Evolutionary conservation across 495 filamentous ascomycete genomes (phyloP).

Genomic region (Stereocaulon alpinum): DNA sequence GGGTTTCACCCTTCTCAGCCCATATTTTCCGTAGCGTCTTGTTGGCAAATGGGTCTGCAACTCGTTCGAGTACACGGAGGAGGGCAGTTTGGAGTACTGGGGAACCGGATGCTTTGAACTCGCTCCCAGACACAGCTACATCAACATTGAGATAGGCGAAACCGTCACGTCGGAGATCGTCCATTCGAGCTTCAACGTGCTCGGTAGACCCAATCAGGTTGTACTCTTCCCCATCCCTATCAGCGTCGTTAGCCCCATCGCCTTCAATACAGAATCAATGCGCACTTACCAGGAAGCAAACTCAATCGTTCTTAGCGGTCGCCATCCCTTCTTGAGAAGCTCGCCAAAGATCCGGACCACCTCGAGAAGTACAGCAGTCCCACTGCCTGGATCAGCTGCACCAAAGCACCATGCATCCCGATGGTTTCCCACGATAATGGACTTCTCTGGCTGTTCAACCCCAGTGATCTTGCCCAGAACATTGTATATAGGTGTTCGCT

Average conservation of each 20-base stretch:
- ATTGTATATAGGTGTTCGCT: conserved; percentile 82
- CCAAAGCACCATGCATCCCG: conserved; percentile 91
- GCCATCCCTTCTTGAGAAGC: conserved; percentile 64
- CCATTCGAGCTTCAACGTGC: conserved; percentile 65
- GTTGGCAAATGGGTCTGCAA: conserved; percentile 62
- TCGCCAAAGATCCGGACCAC: conserved; percentile 74
- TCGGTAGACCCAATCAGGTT: conserved; percentile 93
- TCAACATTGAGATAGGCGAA: conserved; percentile 90
- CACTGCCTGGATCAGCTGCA: conserved; percentile 73
- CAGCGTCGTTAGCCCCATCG: not conserved
- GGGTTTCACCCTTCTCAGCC: conserved; percentile 48
- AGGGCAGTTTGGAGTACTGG: conserved; percentile 68
- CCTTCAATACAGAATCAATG: too few species aligned
- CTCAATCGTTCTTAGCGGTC: conserved; percentile 82
- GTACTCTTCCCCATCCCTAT: conserved; percentile 70
- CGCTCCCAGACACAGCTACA: conserved; percentile 61
- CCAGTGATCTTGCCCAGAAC: conserved; percentile 72
- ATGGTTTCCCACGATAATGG: conserved; percentile 85
- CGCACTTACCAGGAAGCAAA: conserved; percentile 69
- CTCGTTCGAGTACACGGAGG: conserved; percentile 58
- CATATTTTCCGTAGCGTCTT: conserved; percentile 65
- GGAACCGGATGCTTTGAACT: conserved; percentile 66
- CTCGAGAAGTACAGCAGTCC: conserved; percentile 85
- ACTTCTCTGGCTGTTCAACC: conserved; percentile 73
- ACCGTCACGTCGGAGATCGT: conserved; percentile 46